phyloP scores from a whole-genome alignment of 495 filamentous ascomycete species.

The Zalerion maritima region DNA sequence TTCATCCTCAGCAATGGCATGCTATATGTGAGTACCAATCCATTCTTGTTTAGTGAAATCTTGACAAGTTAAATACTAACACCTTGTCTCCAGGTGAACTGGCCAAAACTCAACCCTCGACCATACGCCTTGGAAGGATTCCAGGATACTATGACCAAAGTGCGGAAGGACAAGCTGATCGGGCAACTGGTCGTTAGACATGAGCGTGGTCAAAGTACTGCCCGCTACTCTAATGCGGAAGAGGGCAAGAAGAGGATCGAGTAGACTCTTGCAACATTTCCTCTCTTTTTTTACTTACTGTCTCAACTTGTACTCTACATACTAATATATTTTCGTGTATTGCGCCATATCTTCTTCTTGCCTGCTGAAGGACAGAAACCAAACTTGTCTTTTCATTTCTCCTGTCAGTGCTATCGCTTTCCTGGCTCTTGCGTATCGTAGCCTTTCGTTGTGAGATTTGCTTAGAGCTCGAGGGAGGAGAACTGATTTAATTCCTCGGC shows the following conservation, averaged over 20 bases:
- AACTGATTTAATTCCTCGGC: no score
- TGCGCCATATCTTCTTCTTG: no score
- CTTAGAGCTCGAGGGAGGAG: no score
- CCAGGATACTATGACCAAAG: constrained; percentile 67
- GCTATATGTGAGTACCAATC: constrained; percentile 60
- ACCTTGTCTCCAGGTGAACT: constrained; percentile 74
- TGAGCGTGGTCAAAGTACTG: constrained; percentile 63
- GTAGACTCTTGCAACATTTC: constrained; percentile 18
- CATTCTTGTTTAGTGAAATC: background rate
- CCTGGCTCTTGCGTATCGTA: no score
- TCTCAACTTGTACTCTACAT: no score
- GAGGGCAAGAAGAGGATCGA: constrained; percentile 97
- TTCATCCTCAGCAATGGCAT: constrained; percentile 76
- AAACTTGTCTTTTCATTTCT: no score
- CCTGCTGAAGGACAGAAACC: no score
- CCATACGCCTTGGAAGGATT: constrained; percentile 75
- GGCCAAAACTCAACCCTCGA: constrained; percentile 87
- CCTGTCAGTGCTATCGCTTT: no score
- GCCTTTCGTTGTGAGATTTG: no score
- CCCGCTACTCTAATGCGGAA: constrained; percentile 65
- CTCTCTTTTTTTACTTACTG: background rate
- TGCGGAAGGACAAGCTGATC: constrained; percentile 59
- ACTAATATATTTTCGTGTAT: no score
- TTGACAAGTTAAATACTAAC: constrained; percentile 6
- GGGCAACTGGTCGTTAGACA: constrained; percentile 58